Base-by-base conservation (phyloP, 495 filamentous ascomycete species). In the Chaetomidium leptoderma region DNA sequence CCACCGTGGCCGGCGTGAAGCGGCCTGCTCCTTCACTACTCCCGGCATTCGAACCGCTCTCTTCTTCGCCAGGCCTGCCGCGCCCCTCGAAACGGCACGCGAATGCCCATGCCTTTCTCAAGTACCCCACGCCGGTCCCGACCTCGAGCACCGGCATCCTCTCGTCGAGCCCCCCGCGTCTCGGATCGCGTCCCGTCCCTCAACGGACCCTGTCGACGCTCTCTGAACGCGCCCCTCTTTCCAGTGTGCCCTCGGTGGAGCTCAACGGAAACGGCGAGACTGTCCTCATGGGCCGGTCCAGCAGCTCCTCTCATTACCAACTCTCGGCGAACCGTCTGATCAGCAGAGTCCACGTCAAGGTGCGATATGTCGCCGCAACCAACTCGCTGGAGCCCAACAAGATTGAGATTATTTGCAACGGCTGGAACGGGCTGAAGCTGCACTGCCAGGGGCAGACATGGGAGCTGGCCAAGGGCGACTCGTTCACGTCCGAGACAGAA, bases 371-470 rank as follows among this genome's bases (percentile, higher is more conserved):
- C 46, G 78, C 86, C 3, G 82, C 86, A 9, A 59, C 74, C 6
- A 81, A 81, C 27, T 74, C 80, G 6, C 76, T 83, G 59, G 85
- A 86, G 60, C 77, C 79, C 55, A 84, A 83, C 64, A 84, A 83
- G 71, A 81, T 97, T 47, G 87, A 91, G 70, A 86, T 98, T 54
- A 81, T 88, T 68, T 98, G 93, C 72, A 81, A 87, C 66, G 93
- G 93, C 17, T 97, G 92, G 92, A 98, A 98, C 72, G 92, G 93
- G 13, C 79, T 92, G 48, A 96, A 91, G 71, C 74, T 98, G 55
- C 92, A 96, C 73, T 97, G 89, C 73, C 87, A 91, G 71, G 92
- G 92, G 24, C 85, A 85, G 63, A 87, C 87, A 29, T 93, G 87
- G 78, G 89, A 95, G 60, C 69, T 98, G 71, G 78, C 75, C 44